Evolutionary conservation across 495 filamentous ascomycete genomes (phyloP).

Genomic region (Xylaria venustula): DNA sequence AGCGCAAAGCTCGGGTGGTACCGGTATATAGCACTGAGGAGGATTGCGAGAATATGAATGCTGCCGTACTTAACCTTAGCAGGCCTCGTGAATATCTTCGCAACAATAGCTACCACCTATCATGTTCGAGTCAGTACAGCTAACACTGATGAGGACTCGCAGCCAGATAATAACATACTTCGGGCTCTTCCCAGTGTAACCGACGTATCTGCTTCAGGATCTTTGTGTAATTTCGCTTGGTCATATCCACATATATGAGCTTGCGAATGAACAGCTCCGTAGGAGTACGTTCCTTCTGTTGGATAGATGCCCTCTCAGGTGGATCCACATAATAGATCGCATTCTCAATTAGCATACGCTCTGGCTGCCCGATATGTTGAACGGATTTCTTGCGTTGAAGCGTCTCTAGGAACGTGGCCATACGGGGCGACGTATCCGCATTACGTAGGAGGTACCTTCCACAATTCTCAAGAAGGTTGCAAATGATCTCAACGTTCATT

Average conservation of each 20-base stretch:
- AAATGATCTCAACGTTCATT: conserved; percentile 98
- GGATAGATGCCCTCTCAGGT: conserved; percentile 86
- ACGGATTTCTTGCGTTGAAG: conserved; percentile 93
- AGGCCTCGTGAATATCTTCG: conserved; percentile 92
- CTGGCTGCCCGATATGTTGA: conserved; percentile 91
- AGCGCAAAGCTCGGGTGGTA: conserved; percentile 92
- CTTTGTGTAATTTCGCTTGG: conserved; percentile 89
- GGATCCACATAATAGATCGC: conserved; percentile 98
- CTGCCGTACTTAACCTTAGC: conserved; percentile 97
- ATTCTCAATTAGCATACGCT: conserved; percentile 98
- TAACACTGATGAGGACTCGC: neutral
- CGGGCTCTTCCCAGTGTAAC: conserved; percentile 93
- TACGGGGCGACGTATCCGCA: conserved; percentile 87
- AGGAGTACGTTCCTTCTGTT: conserved; percentile 92
- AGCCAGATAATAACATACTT: conserved; percentile 48
- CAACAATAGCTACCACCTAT: conserved; percentile 74
- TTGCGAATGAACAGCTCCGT: conserved; percentile 91
- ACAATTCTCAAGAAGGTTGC: conserved; percentile 95
- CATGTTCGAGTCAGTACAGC: conserved; percentile 12
- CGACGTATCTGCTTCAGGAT: conserved; percentile 90
- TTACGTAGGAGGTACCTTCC: conserved; percentile 92
- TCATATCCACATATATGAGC: conserved; percentile 88
- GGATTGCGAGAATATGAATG: conserved; percentile 89
- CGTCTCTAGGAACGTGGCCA: conserved; percentile 91
- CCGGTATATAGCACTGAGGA: conserved; percentile 82